A percentile compares a stretch with the other conserved stretches of the same genome.
Evolutionary conservation across 805 yeast species (phyloP).

Genomic region (Candida arabinofermentans): DNA sequence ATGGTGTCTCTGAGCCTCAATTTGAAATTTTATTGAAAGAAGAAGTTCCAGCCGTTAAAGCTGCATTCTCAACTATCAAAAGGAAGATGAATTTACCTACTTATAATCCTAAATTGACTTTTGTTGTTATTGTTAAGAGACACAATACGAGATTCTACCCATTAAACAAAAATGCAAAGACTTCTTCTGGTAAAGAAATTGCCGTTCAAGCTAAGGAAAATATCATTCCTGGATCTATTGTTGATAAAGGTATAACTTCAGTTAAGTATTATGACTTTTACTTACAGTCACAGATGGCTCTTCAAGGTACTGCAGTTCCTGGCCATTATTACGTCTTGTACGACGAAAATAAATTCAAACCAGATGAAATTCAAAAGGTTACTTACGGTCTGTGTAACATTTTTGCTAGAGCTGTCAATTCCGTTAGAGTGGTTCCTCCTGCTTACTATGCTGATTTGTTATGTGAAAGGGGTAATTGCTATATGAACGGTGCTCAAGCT

Average conservation of each 20-base stretch:
- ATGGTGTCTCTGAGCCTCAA: conserved; percentile 33
- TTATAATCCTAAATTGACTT: conserved; percentile 27
- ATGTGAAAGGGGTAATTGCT: conserved; percentile 29
- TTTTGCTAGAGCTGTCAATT: conserved; percentile 30
- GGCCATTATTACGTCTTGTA: conserved; percentile 31
- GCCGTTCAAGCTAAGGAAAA: conserved; percentile 23
- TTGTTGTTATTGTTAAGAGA: conserved; percentile 22
- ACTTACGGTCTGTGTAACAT: conserved; percentile 29
- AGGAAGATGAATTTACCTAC: conserved; percentile 8
- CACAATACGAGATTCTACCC: conserved; percentile 31
- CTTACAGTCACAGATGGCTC: conserved; percentile 30
- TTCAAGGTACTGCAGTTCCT: conserved; percentile 33
- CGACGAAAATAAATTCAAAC: conserved; percentile 26
- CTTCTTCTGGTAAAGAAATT: conserved; percentile 13
- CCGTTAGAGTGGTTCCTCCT: conserved; percentile 33
- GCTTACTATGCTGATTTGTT: conserved; percentile 29
- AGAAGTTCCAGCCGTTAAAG: conserved; percentile 25
- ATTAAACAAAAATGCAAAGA: conserved; percentile 22
- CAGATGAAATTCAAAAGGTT: conserved; percentile 25
- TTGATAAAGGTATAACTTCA: conserved; percentile 31
- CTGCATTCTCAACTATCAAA: conserved; percentile 17
- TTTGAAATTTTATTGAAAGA: conserved; percentile 25
- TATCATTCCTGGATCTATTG: conserved; percentile 28
- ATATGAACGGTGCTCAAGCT: conserved; percentile 9
- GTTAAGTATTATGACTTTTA: conserved; percentile 28